These are phyloP conservation scores for Rhexocercosporidium sp. DNA, from an alignment of 2,329 filamentous ascomycete genomes.

Conservation along the genomic window DNA sequence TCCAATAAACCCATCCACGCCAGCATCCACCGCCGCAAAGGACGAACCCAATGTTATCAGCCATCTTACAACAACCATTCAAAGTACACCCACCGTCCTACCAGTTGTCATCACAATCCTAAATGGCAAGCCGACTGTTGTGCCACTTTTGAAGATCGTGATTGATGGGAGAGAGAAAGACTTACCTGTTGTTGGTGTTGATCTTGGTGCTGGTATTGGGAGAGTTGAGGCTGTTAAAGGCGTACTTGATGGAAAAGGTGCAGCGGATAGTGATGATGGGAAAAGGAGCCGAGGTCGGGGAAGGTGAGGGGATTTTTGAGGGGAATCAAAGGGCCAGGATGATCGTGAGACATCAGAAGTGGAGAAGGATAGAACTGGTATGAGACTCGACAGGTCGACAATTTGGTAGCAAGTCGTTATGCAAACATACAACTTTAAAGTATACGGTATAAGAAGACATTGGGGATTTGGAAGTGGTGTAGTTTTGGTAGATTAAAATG, in stretches of 20 bases:
- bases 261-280: background rate
- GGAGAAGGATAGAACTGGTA: background rate
- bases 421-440: background rate
- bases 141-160: conserved; percentile 16
- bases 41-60: conserved; percentile 13
- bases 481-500: background rate
- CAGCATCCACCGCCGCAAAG: background rate
- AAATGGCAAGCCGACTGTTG: conserved; percentile 11
- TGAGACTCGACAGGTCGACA: background rate
- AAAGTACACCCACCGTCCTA: conserved; percentile 4
- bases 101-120: conserved; percentile 14
- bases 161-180: conserved; percentile 11
- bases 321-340: background rate
- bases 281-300: background rate
- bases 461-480: background rate
- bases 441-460: background rate
- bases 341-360: background rate
- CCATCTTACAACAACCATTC: conserved; percentile 12
- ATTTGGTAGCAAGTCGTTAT: conserved; percentile 3
- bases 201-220: background rate
- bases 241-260: background rate
- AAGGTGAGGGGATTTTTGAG: background rate
- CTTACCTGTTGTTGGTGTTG: conserved; percentile 13
- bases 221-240: background rate
- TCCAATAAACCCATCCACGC: too few relatives aligned